Conservation (phyloP, 176 grass and related monocot species). For the Lolium multiflorum region DNA sequence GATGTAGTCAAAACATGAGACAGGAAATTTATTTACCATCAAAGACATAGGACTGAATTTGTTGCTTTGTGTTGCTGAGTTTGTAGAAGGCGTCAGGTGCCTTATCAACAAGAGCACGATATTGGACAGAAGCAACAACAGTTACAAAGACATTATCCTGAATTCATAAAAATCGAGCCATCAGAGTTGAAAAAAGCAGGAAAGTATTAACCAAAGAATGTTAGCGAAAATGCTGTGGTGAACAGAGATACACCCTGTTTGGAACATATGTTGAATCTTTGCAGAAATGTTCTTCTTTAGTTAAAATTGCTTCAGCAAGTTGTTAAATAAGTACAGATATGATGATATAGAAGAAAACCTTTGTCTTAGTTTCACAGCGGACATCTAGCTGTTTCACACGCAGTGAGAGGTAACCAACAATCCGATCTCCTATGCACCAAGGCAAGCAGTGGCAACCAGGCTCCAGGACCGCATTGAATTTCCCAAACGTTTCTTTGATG, state of each 20-base stretch:
- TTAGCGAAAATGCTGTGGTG: background rate
- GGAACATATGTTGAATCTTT: background rate
- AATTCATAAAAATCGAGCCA: conserved; percentile 17
- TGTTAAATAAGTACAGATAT: background rate
- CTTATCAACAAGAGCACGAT: conserved; percentile 72
- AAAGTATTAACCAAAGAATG: background rate
- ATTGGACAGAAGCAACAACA: conserved; percentile 90
- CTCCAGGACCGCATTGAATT: conserved; percentile 65
- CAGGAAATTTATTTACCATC: conserved; percentile 56
- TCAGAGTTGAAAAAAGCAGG: conserved; percentile 20
- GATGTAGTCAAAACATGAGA: background rate
- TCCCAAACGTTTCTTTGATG: conserved; percentile 78
- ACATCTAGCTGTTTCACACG: conserved; percentile 78
- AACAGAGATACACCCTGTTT: conserved; percentile 3
- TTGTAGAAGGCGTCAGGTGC: conserved; percentile 83
- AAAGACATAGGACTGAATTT: conserved; percentile 92
- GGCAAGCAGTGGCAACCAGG: conserved; percentile 78
- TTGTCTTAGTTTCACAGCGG: conserved; percentile 83
- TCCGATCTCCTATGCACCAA: conserved; percentile 71
- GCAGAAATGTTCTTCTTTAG: background rate
- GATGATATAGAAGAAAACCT: conserved; percentile 45
- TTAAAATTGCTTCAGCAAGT: background rate
- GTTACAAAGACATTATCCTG: conserved; percentile 95
- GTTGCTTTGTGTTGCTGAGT: conserved; percentile 68
- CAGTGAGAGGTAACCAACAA: conserved; percentile 74